phyloP scores from a whole-genome alignment of 352 stramenopile genomes.

The Elongisporangium undulatum region DNA sequence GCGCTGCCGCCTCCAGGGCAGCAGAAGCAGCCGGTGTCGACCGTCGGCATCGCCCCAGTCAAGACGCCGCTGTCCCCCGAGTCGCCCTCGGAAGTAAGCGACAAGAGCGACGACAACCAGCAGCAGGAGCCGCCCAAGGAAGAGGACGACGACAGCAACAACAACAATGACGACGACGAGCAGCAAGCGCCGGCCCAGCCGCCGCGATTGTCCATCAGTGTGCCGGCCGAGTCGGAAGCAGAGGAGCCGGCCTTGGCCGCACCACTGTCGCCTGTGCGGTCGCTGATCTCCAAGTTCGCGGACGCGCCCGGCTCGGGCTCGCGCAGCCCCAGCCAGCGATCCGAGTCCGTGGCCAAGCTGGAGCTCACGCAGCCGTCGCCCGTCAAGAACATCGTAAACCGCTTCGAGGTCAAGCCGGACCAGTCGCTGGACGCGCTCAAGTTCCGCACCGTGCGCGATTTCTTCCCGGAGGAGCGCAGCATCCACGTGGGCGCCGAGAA shows the following conservation, averaged over 20 bases:
- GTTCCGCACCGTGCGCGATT: constrained; percentile 47
- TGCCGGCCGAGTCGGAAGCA: neutral
- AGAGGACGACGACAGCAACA: neutral
- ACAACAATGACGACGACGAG: neutral
- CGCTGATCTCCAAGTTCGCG: constrained; percentile 29
- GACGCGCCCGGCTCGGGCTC: constrained; percentile 13
- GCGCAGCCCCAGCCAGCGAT: constrained; percentile 23
- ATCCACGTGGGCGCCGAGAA: constrained; percentile 42
- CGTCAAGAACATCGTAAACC: constrained; percentile 36
- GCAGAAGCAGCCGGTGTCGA: neutral
- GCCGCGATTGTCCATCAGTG: neutral
- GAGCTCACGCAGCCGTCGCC: constrained; percentile 15
- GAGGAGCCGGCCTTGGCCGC: neutral
- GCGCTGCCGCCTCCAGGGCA: neutral
- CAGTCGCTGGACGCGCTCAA: constrained; percentile 37
- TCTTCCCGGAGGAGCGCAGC: constrained; percentile 45
- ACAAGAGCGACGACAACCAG: neutral
- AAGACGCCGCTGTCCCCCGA: neutral
- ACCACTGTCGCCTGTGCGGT: constrained; percentile 3
- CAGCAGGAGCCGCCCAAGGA: neutral
- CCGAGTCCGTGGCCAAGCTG: constrained; percentile 20
- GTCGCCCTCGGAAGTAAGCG: neutral
- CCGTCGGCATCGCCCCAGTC: neutral
- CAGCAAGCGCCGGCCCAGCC: neutral
- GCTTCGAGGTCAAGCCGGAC: constrained; percentile 32